A percentile compares a stretch with the other conserved stretches of the same genome.
Conservation (phyloP, 192 early-diverging fungal genomes). For the Backusella circina region DNA sequence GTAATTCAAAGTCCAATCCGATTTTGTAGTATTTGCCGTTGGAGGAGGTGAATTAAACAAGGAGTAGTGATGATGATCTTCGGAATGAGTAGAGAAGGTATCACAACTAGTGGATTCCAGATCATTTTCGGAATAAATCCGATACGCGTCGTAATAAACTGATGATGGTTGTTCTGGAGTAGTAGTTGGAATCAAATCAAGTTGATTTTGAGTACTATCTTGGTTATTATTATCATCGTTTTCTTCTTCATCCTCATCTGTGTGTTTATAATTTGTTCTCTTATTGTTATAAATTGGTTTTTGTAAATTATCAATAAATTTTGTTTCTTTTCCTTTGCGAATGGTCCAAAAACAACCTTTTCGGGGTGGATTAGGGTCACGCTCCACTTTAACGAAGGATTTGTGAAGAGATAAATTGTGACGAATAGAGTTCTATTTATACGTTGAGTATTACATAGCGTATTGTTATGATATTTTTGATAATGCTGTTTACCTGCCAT, state of each 20-base stretch:
- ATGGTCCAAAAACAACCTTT: slow-evolving; percentile 68
- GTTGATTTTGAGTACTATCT: background rate
- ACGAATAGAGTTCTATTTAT: slow-evolving; percentile 80
- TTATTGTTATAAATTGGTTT: background rate
- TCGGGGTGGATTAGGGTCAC: slow-evolving; percentile 47
- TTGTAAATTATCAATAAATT: slow-evolving; percentile 25
- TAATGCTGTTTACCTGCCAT: slow-evolving; percentile 67
- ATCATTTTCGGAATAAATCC: background rate
- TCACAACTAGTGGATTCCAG: background rate
- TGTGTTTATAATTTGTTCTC: background rate
- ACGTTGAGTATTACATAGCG: background rate
- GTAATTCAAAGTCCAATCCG: background rate
- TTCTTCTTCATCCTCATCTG: background rate
- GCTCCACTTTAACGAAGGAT: slow-evolving; percentile 69
- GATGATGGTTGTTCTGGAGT: background rate
- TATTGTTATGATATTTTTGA: background rate
- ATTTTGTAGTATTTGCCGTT: background rate
- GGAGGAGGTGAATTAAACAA: background rate
- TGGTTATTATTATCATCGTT: background rate
- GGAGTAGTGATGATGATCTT: background rate
- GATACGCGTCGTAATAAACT: background rate
- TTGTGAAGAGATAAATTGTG: slow-evolving; percentile 86
- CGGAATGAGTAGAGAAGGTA: background rate
- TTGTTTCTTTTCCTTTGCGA: slow-evolving; percentile 11
- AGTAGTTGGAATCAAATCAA: background rate